Evolutionary conservation across 306 rosid genomes (phyloP).

Genomic region (Ceratonia siliqua): DNA sequence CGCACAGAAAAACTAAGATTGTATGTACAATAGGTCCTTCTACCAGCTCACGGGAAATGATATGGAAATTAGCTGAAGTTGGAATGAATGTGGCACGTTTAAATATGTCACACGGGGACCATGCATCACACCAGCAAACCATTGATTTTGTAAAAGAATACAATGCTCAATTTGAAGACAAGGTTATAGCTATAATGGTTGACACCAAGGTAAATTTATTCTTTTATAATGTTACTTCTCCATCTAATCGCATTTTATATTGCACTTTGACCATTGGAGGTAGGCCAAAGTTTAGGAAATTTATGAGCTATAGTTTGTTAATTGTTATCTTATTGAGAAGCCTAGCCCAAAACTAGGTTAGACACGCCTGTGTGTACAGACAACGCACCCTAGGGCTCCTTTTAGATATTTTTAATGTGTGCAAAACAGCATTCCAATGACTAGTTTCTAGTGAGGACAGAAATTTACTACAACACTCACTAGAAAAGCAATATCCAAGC

Average conservation of each 20-base stretch:
- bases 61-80: constrained; percentile 77
- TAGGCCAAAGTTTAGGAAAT: not conserved
- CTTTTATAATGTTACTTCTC: too few relatives aligned
- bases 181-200: constrained; percentile 87
- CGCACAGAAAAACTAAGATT: constrained; percentile 75
- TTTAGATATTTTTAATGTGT: too few relatives aligned
- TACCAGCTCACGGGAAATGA: constrained; percentile 88
- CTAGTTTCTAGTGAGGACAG: not conserved
- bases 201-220: constrained; percentile 76
- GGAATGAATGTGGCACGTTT: constrained; percentile 96
- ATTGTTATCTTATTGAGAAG: not conserved
- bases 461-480: not conserved
- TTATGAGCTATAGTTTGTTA: not conserved
- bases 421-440: not conserved
- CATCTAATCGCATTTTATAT: not conserved
- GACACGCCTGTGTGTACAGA: not conserved
- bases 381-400: not conserved
- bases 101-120: constrained; percentile 97
- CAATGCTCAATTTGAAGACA: constrained; percentile 75
- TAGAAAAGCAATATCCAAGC: not conserved
- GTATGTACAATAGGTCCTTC: constrained; percentile 94
- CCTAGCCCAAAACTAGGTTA: not conserved
- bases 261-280: not conserved
- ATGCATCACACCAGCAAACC: constrained; percentile 82
- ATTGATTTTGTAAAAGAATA: constrained; percentile 80